These are phyloP conservation scores for Leccinum colubrinum DNA, from an alignment of 1,284 basidiomycete species.

Conservation along the genomic window DNA sequence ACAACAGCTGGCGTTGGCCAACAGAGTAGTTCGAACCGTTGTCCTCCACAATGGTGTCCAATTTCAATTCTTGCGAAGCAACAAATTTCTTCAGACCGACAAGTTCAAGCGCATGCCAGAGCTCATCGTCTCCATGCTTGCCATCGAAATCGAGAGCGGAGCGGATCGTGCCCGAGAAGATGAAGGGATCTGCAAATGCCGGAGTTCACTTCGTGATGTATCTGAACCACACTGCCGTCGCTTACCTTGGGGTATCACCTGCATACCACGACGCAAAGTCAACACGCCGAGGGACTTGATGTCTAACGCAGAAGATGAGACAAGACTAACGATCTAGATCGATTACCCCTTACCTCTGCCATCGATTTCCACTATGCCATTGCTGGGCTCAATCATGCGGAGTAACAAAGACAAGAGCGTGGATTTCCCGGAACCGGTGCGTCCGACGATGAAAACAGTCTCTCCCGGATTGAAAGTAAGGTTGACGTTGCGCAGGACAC, in stretches of 20 bases:
- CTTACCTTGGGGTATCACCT: conserved; percentile 32
- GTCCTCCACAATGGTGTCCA: conserved; percentile 29
- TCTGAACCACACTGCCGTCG: no score
- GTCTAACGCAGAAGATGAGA: conserved; percentile 10
- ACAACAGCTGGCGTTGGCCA: conserved; percentile 32
- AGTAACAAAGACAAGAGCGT: conserved; percentile 53
- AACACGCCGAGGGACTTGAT: conserved; percentile 29
- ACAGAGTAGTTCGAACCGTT: conserved; percentile 34
- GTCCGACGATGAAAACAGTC: conserved; percentile 91
- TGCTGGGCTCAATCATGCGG: conserved; percentile 28
- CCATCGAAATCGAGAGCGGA: conserved; percentile 28
- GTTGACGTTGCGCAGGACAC: conserved; percentile 62
- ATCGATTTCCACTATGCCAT: conserved; percentile 30
- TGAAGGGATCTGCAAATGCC: conserved; percentile 26
- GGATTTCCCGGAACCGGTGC: conserved; percentile 91
- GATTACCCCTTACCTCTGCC: conserved; percentile 21
- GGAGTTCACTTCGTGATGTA: neutral
- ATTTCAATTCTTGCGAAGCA: conserved; percentile 22
- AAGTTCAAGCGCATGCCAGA: conserved; percentile 32
- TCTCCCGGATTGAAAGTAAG: conserved; percentile 84
- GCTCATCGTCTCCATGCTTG: conserved; percentile 21
- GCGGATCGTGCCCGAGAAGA: conserved; percentile 33
- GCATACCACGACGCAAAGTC: conserved; percentile 29
- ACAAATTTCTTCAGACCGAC: conserved; percentile 31
- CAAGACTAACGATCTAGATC: neutral